Percentiles rank a stretch among this genome's conserved stretches.
Conservation (phyloP, 169 alveolate species). For the Pseudocohnilembus persalinus region DNA sequence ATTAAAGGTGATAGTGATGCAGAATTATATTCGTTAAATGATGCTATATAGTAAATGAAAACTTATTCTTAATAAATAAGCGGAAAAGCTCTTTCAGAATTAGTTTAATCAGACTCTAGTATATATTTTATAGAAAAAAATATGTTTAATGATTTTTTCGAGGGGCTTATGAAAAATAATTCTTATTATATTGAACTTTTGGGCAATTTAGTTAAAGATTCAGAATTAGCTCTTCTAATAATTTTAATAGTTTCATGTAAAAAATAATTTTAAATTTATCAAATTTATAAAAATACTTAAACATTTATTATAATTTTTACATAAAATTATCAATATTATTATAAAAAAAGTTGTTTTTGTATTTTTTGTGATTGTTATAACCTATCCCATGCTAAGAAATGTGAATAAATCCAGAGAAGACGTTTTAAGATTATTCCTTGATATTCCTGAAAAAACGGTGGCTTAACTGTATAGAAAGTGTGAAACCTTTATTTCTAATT, state of each 20-base stretch:
- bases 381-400: background rate
- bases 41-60: background rate
- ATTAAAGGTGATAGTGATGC: background rate
- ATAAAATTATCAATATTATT: too few relatives aligned
- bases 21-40: background rate
- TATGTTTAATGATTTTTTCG: background rate
- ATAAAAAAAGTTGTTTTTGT: too few relatives aligned
- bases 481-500: slow-evolving; percentile 25
- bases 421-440: slow-evolving; percentile 15
- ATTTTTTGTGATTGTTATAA: too few relatives aligned
- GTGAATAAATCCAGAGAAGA: background rate
- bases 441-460: slow-evolving; percentile 36
- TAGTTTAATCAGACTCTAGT: background rate
- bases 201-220: background rate
- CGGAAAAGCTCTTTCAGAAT: background rate
- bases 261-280: too few relatives aligned
- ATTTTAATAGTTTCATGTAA: too few relatives aligned
- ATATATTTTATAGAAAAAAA: background rate
- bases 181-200: too few relatives aligned
- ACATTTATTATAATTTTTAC: too few relatives aligned
- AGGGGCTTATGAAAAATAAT: background rate
- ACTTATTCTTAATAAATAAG: background rate
- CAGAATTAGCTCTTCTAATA: too few relatives aligned
- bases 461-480: slow-evolving; percentile 21
- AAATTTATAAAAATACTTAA: too few relatives aligned